Percentiles rank a stretch among this genome's conserved stretches.
These are phyloP conservation scores for Thuja plicata DNA, from an alignment of 83 land plant genomes.

Conservation along the genomic window DNA sequence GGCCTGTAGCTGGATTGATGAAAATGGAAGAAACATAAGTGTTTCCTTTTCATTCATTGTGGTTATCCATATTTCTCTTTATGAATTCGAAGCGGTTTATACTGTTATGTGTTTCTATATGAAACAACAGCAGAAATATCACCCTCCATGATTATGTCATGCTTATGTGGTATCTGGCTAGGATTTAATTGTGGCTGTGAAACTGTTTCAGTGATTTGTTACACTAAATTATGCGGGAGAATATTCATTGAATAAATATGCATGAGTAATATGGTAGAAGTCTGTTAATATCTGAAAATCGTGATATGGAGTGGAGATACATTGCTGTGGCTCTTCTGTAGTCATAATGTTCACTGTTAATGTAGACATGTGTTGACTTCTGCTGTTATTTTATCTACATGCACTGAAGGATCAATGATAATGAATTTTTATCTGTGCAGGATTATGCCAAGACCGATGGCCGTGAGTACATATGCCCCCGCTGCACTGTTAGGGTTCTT, in stretches of 20 bases:
- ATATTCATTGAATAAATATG: not conserved
- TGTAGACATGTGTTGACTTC: not conserved
- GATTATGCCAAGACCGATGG: constrained; percentile 99
- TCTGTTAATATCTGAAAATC: not conserved
- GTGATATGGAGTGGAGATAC: not conserved
- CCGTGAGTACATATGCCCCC: constrained; percentile 92
- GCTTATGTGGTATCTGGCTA: not conserved
- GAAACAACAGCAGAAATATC: not conserved
- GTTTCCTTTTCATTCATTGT: not conserved
- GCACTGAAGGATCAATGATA: not conserved
- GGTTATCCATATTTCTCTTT: not conserved
- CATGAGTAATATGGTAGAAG: not conserved
- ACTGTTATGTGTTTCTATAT: not conserved
- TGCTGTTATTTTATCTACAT: not conserved
- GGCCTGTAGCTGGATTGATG: not conserved
- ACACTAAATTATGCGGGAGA: not conserved
- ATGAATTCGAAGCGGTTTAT: not conserved
- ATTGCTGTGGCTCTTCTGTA: not conserved
- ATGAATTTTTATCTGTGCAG: constrained; percentile 33
- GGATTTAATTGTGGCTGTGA: not conserved
- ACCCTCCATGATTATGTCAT: not conserved
- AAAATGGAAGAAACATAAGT: not conserved
- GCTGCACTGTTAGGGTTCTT: constrained; percentile 54
- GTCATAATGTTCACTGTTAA: not conserved
- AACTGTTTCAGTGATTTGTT: not conserved